Base-by-base conservation (phyloP, 345 rosid genomes). In the Viola odorata region DNA sequence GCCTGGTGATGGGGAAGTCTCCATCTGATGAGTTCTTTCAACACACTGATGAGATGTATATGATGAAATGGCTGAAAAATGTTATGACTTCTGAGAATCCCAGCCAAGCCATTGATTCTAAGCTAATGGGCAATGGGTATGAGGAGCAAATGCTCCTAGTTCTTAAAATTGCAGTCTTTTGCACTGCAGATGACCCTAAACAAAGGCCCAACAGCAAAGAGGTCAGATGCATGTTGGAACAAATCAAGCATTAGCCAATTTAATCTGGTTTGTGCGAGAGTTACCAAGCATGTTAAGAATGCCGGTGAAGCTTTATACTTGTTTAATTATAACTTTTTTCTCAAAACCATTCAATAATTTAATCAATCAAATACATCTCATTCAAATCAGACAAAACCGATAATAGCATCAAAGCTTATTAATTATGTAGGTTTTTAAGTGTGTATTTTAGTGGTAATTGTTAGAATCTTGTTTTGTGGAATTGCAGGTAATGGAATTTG, bases 1-100 rank as follows among this genome's bases (percentile, higher is more conserved):
- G 76, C 58, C 45, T 89, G 66, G 82, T 89, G 69, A 84, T 83
- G 38, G 94, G 98, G 9, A 92, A 84, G 83, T 81, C 83, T 53
- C 98, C 97, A 37, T 84, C 96, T 3, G 98, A 92, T 23, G 85
- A 80, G 17, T 92, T 87, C 70, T 92, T 92, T 55, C 96, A 89
- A 56, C 72, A 71, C 53, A 87, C 96, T 0, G 73, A 73, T 0
- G 95, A 92, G 78, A 66, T 92, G 79, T 84, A 82, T 44, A 57
- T 80, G 72, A 76, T 86, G 3, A 84, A 80, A 59, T 89, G 98
- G 98, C 77, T 92, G 90, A 84, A 84, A 62, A 89, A 82, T 50
- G 61, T 77, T 5, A 73, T 89, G 77, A 78, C 79, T 6, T 86
- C 97, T 0, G 87, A 83, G 17, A 74, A 79, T 73, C 96, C 96